phyloP scores from a whole-genome alignment of 2,329 filamentous ascomycete species.

The Neopestalotiopsis rosae region DNA sequence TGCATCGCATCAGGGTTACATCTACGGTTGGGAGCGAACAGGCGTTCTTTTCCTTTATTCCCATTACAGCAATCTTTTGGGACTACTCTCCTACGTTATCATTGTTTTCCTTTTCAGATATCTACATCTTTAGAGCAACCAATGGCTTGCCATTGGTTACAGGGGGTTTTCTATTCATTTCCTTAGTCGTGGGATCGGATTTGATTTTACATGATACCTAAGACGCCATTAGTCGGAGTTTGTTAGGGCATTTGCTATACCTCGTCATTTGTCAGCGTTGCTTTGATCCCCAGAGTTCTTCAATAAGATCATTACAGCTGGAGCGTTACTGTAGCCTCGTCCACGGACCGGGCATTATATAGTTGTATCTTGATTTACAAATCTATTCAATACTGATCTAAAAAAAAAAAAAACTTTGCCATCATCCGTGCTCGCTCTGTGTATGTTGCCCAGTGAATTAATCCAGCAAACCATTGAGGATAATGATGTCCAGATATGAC shows the following conservation, averaged over 20 bases:
- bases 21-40: constrained; percentile 21
- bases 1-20: constrained; percentile 24
- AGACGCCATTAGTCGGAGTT: constrained; percentile 24
- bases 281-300: constrained; percentile 11
- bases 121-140: not conserved
- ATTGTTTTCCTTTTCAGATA: constrained; percentile 28
- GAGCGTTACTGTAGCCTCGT: constrained; percentile 12
- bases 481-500: too few species aligned
- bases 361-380: constrained; percentile 6
- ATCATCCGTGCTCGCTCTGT: not conserved
- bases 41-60: constrained; percentile 17
- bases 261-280: constrained; percentile 4
- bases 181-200: constrained; percentile 10
- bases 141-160: constrained; percentile 26
- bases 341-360: constrained; percentile 5
- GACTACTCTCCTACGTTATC: constrained; percentile 19
- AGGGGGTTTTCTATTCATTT: constrained; percentile 25
- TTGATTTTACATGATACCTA: constrained; percentile 22
- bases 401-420: not conserved
- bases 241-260: constrained; percentile 12
- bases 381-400: not conserved
- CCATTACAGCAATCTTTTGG: constrained; percentile 15
- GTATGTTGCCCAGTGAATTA: not conserved
- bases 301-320: not conserved
- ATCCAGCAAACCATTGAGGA: not conserved